phyloP scores from a whole-genome alignment of 2,329 filamentous ascomycete genomes.

The Colletotrichum camelliae region DNA sequence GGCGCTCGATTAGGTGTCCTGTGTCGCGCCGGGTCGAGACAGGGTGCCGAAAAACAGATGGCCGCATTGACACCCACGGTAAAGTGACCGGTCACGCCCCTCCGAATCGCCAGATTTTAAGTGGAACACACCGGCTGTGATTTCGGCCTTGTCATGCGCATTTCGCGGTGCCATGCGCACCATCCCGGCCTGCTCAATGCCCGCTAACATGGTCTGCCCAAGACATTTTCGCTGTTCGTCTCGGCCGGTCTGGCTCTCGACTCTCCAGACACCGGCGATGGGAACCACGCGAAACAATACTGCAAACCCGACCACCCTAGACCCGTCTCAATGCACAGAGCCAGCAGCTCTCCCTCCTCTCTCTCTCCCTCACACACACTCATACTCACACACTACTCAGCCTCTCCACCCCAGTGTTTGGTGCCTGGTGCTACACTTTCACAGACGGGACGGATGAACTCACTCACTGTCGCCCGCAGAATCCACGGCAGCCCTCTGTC shows the following conservation, averaged over 20 bases:
- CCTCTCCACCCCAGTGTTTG: background rate
- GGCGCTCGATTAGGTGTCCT: background rate
- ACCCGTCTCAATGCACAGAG: background rate
- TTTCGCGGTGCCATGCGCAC: constrained; percentile 13
- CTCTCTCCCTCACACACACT: background rate
- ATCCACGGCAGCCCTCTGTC: background rate
- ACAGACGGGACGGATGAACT: background rate
- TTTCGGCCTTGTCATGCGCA: constrained; percentile 21
- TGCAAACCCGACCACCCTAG: background rate
- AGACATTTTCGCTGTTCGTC: background rate
- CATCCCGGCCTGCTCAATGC: constrained; percentile 20
- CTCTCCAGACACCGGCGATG: background rate
- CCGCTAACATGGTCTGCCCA: constrained; percentile 14
- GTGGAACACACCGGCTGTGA: constrained; percentile 10
- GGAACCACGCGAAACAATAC: constrained; percentile 7
- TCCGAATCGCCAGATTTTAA: constrained; percentile 12
- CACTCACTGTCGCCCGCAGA: background rate
- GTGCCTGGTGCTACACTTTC: background rate
- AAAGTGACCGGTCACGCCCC: constrained; percentile 11
- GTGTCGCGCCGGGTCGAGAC: background rate
- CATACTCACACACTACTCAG: background rate
- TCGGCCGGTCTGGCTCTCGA: background rate
- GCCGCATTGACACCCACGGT: constrained; percentile 13
- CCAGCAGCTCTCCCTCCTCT: background rate
- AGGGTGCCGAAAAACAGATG: background rate